Base-by-base conservation (phyloP, 441 rosid genomes). In the Geranium incanum region DNA sequence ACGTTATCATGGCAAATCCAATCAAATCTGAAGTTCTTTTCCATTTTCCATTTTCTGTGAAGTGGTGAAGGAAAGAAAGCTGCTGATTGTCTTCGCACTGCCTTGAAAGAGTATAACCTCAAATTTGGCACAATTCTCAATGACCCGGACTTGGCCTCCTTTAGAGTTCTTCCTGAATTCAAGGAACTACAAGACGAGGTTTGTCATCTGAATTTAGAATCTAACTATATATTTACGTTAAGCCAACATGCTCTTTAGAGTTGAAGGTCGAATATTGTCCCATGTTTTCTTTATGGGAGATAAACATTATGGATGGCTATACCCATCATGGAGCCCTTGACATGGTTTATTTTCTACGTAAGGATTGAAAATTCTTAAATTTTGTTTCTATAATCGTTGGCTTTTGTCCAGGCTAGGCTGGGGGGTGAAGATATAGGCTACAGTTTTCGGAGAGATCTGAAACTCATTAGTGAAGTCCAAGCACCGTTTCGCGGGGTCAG, bases 401-500 rank as follows among this genome's bases (percentile, higher is more conserved):
- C 21, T 48, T 8, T 66, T 68, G 70, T 72, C 71, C 91, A 95
- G 99, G 97, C 97, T 70, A 88, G 89, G 81, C 72, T 90, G 74
- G 99, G 97, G 55, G 97, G 97, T 75, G 95, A 92, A 85, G 99
- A 95, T 79, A 82, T 92, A 76, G 99, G 99, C 7, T 84, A 84
- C 74, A 66, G 92, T 80, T 92, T 92, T 68, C 85, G 94, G 36
- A 84, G 97, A 85, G 99, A 95, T 82, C 89, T 92, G 71, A 92
- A 92, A 81, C 94, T 92, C 67, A 90, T 95, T 63, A 85, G 97
- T 19, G 97, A 92, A 86, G 99, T 95, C 71, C 96, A 90, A 83
- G 97, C 99, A 74, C 99, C 97, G n/a, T 95, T 92, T 79, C 97
- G 97, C n/a, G 97, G 97, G 60, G 71, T 92, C 78, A 84, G 97